Conservation (phyloP, 1,139 yeast species). For the Kodamaea anthophila region DNA sequence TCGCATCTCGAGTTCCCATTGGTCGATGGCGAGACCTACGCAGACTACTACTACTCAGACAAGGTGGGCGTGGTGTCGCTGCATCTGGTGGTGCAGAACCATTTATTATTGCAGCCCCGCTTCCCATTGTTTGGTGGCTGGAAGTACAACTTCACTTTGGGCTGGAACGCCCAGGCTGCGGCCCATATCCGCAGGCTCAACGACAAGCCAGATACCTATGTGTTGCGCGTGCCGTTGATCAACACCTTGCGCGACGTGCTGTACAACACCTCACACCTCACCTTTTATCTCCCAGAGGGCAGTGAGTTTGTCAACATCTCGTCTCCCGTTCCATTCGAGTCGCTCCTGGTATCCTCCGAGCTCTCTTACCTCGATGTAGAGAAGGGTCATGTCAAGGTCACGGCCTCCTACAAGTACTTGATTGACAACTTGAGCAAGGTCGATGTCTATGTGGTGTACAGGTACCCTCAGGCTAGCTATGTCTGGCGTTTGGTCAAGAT, state of each 20-base stretch:
- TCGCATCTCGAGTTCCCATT: constrained; percentile 53
- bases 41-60: constrained; percentile 72
- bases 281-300: constrained; percentile 83
- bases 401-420: constrained; percentile 54
- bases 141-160: constrained; percentile 92
- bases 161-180: constrained; percentile 68
- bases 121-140: constrained; percentile 94
- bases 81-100: constrained; percentile 44
- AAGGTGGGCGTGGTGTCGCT: constrained; percentile 95
- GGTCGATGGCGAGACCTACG: constrained; percentile 40
- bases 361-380: constrained; percentile 70
- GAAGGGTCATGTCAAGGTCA: constrained; percentile 76
- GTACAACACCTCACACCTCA: constrained; percentile 57
- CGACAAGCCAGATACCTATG: constrained; percentile 45
- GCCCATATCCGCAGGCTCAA: constrained; percentile 43
- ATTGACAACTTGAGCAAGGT: constrained; percentile 63
- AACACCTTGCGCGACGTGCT: constrained; percentile 66
- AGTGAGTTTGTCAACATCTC: constrained; percentile 57
- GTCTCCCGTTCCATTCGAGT: constrained; percentile 46
- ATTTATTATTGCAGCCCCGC: constrained; percentile 70
- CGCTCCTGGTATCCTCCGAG: constrained; percentile 36
- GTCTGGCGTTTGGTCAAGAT: constrained; percentile 63
- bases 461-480: constrained; percentile 47
- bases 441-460: constrained; percentile 57
- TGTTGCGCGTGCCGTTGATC: constrained; percentile 64